Evolutionary conservation across 305 asterid species (phyloP), one percentile per base, ranked within the genome.

Genomic region (Solanum hybrid): DNA sequence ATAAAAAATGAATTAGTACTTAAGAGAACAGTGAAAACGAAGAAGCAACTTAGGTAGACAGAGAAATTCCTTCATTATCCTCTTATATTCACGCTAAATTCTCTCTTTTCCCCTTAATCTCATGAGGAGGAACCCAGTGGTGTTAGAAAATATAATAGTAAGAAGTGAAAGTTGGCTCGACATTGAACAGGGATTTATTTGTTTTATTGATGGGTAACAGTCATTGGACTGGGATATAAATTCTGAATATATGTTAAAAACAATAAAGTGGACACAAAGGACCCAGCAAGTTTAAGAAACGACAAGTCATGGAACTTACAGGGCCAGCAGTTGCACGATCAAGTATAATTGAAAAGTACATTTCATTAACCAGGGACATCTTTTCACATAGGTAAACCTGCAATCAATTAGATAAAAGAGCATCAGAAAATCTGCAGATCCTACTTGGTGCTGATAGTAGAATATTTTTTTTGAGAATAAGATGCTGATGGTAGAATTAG

Each of bases 261-360:
- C 80, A 57, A 31, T 20, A 36, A 91, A 76, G 68, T 33, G 83
- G 91, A 39, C 38, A 86, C 37, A 10, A 90, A 78, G 38, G 65
- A 79, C 32, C 87, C 9, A 78, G 34, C 22, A 91, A 68, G 76
- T 83, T 92, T n/a, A 79, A 38, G 89, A 89, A 94, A 75, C 13
- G 68, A 17, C 26, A 91, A 75, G 38, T 84, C 91, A 15, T 84
- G 57, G 89, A 90, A 94, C 99, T 95, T 95, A 97, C 99, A 82
- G 99, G 99, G 89, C 99, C 99, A 92, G 99, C 97, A 90, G 97
- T 89, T 92, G 86, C 92, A 88, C 98, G 99, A 87, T 98, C 99
- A 86, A 98, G 99, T 89, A 98, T 98, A 77, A 98, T 98, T 89
- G 99, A 98, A 68, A 98, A 98, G 94, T 98, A 98, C 99, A 98